Evolutionary conservation across 2,329 filamentous ascomycete genomes (phyloP), one percentile per base, ranked within the genome.

Genomic region (Aspergillus viridinutans): DNA sequence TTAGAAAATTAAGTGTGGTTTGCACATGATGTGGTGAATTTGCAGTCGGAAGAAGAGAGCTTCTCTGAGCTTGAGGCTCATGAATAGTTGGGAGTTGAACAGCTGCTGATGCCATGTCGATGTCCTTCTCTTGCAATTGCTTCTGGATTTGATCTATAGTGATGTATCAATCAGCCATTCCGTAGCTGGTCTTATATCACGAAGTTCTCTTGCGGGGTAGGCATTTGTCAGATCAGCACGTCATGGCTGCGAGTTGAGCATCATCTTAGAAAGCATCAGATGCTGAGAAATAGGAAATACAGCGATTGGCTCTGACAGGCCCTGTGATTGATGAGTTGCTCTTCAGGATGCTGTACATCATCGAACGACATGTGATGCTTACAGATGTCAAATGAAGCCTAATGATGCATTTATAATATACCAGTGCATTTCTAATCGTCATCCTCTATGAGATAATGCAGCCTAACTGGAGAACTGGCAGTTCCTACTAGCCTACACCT

Each of bases 1-100:
- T 78, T 43, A 76, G 74, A 66, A 80, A 81, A 59, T 80, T 79
- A 49, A 81, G 71, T 3, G 70, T 75, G 23, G 78, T 75, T 53
- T 74, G 72, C 56, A 79, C 74, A 55, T 72, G 67, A 47, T 69
- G 69, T 4, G 66, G 68, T 6, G 63, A 64, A 4, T 70, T 64
- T 4, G 57, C 42, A n/a, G 64, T 32, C 3, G 58, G 58, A 1
- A 62, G 49, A 8, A 53, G 3, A 10, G 47, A 3, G 10, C 1
- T 51, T 23, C 26, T 61, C 21, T 66, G 57, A 17, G 54, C 54
- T 9, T 54, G 54, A 28, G 62, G 32, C 7, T 54, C 50, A 8
- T 59, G 58, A 26, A 50, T 52, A 8, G 54, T 52, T 3, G 62
- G 59, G 12, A 61, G 50, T 43, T 70, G 65, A 49, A 73, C 65